Base-by-base conservation (phyloP, 805 yeast species). In the Ogataea chonburiensis region DNA sequence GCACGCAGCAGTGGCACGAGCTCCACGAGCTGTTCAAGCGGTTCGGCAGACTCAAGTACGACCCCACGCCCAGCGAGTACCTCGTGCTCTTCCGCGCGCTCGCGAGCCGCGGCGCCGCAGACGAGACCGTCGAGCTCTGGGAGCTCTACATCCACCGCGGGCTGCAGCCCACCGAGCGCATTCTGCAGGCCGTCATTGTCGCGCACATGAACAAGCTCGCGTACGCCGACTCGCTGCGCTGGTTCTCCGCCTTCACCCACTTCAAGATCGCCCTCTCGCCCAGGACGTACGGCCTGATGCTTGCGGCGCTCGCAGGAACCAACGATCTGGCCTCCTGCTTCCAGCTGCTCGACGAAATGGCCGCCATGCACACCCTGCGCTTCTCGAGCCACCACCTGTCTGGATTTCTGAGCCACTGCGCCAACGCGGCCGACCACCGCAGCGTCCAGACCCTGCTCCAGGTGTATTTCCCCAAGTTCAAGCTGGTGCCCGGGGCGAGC, bases 1-100 rank as follows among this genome's bases (percentile, higher is more conserved):
- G 14, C 13, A 11, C 18, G 8, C 22, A 31, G 10, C 40, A 41
- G 43, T 82, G 86, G 85, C 57, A 57, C 14, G 58, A 68, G 6
- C 58, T 84, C 40, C 81, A 77, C 53, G 46, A 58, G 9, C 72
- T 73, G 31, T 81, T 82, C 53, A 81, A 78, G 73, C 54, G 74
- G 75, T 48, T 77, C 74, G 1, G 56, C 64, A n/a, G 79, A 76
- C 2, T 63, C 71, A 26, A 56, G 74, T 17, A 84, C 85, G 1
- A 68, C 68, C 31, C 28, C 36, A 13, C 20, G 3, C 3, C 18
- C 16, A 28, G 31, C 5, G 86, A 82, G 46, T 83, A 82, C 52
- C 66, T 73, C 3, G 70, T 77, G 12, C 77, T 81, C 9, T 78
- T 84, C 73, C 59, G 65, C 35, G 77, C 83, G 0, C 60, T 84